These are phyloP conservation scores for Elsinoe necatrix DNA, from an alignment of 2,329 filamentous ascomycete genomes.

Conservation along the genomic window DNA sequence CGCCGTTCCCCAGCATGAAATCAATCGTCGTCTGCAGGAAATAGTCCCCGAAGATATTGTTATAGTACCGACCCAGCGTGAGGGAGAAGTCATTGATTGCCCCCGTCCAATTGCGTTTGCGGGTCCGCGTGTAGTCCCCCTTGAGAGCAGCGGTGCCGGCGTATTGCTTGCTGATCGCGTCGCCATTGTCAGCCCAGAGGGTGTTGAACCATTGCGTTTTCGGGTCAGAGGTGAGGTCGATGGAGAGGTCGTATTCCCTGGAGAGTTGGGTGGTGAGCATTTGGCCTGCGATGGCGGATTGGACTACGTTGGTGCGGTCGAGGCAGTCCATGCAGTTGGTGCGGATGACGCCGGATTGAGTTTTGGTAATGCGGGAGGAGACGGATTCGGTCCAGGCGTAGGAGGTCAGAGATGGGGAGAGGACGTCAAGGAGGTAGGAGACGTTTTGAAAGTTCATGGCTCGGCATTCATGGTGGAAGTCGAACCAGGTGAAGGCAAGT, in stretches of 20 bases:
- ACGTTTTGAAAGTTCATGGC: slow-evolving; percentile 99
- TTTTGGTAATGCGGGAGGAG: slow-evolving; percentile 33
- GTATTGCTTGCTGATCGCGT: slow-evolving; percentile 92
- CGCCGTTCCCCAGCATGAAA: slow-evolving; percentile 83
- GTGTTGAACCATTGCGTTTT: slow-evolving; percentile 90
- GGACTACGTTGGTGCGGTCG: slow-evolving; percentile 90
- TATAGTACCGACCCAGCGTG: slow-evolving; percentile 70
- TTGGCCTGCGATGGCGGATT: slow-evolving; percentile 79
- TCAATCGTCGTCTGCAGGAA: slow-evolving; percentile 94
- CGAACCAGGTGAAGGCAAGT: slow-evolving; percentile 86
- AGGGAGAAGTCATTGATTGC: slow-evolving; percentile 85
- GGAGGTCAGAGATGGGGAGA: slow-evolving; percentile 59
- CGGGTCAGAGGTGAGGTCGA: slow-evolving; percentile 66
- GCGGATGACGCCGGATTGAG: slow-evolving; percentile 69
- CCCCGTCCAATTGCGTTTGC: slow-evolving; percentile 82
- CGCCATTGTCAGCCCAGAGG: slow-evolving; percentile 95
- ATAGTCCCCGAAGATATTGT: slow-evolving; percentile 94
- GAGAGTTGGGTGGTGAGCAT: slow-evolving; percentile 69
- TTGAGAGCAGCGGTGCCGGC: slow-evolving; percentile 93
- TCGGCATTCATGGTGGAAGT: slow-evolving; percentile 85
- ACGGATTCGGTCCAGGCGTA: slow-evolving; percentile 62
- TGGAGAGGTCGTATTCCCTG: slow-evolving; percentile 63
- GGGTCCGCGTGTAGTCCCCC: slow-evolving; percentile 87
- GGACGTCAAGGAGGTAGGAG: slow-evolving; percentile 61
- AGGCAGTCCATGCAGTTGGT: slow-evolving; percentile 99